Conservation (phyloP, 257 asterid genomes). For the Nicotiana sylvestris region DNA sequence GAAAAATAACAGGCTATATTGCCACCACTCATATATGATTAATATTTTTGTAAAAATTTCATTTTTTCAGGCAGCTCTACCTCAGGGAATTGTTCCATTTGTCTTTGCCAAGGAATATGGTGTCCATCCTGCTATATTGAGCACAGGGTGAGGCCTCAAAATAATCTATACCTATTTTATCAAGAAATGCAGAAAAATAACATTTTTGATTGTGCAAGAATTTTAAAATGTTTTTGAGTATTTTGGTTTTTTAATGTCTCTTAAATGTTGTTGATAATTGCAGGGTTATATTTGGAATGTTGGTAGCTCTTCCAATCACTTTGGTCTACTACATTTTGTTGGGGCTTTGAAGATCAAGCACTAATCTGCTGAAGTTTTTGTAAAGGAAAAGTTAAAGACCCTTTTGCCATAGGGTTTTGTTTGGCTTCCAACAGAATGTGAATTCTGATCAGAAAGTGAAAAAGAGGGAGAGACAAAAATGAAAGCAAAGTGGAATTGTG, state of each 20-base stretch:
- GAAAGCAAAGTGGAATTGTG: conserved; percentile 15
- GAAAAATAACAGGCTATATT: no score
- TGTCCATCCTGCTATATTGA: conserved; percentile 46
- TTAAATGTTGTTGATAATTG: not conserved
- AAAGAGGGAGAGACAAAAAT: not conserved
- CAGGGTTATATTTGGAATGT: conserved; percentile 98
- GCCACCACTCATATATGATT: not conserved
- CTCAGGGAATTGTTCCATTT: conserved; percentile 47
- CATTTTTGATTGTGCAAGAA: not conserved
- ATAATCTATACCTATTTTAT: not conserved
- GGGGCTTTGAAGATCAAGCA: conserved; percentile 51
- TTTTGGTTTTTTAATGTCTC: not conserved
- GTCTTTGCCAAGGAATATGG: conserved; percentile 47
- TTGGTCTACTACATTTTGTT: conserved; percentile 72
- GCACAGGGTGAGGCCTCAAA: conserved; percentile 39
- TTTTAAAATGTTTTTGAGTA: not conserved
- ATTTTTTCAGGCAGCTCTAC: conserved; percentile 38
- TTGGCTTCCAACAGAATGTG: conserved; percentile 42
- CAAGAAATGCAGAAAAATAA: not conserved
- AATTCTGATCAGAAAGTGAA: not conserved
- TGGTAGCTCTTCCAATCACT: conserved; percentile 85
- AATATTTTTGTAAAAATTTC: not conserved
- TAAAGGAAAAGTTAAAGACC: conserved; percentile 25
- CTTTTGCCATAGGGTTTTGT: conserved; percentile 35
- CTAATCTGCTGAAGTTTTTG: conserved; percentile 13